Conservation (phyloP, 305 asterid genomes). For the Fraxinus paxiana region DNA sequence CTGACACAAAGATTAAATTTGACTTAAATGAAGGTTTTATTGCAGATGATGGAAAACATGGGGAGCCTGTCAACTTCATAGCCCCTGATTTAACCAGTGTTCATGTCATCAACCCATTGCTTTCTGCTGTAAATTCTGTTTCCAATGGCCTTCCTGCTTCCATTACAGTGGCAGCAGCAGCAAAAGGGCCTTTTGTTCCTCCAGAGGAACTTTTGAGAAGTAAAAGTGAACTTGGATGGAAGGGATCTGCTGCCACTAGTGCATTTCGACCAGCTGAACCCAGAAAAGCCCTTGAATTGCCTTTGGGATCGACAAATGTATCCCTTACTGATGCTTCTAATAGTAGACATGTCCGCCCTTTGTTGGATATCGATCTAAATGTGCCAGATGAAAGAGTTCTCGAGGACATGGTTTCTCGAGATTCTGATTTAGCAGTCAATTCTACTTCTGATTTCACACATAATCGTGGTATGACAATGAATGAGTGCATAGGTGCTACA, state of each 20-base stretch:
- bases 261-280: conserved; percentile 81
- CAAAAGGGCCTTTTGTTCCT: conserved; percentile 63
- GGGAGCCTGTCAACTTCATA: conserved; percentile 25
- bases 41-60: conserved; percentile 43
- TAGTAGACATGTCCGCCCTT: conserved; percentile 39
- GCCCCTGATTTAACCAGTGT: conserved; percentile 29
- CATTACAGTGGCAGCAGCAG: conserved; percentile 61
- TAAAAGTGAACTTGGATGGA: conserved; percentile 66
- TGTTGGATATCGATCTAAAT: conserved; percentile 64
- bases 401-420: conserved; percentile 52
- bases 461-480: conserved; percentile 22
- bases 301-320: conserved; percentile 20
- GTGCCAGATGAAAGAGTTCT: conserved; percentile 66
- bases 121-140: conserved; percentile 31
- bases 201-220: conserved; percentile 57
- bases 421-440: conserved; percentile 31
- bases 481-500: conserved; percentile 25
- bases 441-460: conserved; percentile 24
- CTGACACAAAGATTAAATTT: conserved; percentile 36
- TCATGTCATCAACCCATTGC: conserved; percentile 27
- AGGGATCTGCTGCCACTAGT: conserved; percentile 74
- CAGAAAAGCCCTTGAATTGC: conserved; percentile 39
- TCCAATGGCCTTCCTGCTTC: conserved; percentile 36
- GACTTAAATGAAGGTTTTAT: conserved; percentile 52
- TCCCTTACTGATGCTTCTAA: conserved; percentile 35